A percentile compares a stretch with the other conserved stretches of the same genome.
phyloP scores from a whole-genome alignment of 1,284 basidiomycete genomes.

The Ceratobasidium sp. region DNA sequence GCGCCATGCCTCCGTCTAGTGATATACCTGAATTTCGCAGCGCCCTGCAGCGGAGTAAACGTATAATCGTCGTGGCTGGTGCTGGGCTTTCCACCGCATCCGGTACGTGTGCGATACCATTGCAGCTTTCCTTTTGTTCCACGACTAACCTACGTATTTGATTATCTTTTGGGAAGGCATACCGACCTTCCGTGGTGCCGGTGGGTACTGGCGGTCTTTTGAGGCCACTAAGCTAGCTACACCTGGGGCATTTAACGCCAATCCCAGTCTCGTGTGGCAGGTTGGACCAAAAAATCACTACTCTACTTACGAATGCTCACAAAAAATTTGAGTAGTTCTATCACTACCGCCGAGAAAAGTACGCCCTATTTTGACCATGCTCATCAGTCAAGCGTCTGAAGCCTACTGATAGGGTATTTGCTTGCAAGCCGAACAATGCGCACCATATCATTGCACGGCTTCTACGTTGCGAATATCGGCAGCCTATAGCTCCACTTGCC shows the following conservation, averaged over 20 bases:
- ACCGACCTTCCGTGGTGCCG: conserved; percentile 69
- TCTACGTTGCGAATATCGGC: conserved; percentile 55
- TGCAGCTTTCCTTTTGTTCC: background rate
- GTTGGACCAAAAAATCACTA: background rate
- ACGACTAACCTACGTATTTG: background rate
- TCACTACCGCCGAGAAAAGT: conserved; percentile 67
- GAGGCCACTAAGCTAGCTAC: conserved; percentile 68
- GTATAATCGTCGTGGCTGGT: conserved; percentile 66
- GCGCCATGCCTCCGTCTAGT: conserved; percentile 10
- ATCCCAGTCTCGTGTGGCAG: conserved; percentile 68
- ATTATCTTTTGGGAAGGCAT: conserved; percentile 59
- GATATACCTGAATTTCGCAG: conserved; percentile 12
- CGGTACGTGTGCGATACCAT: conserved; percentile 54
- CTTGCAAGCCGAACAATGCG: conserved; percentile 66
- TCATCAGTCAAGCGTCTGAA: background rate
- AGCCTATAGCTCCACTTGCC: conserved; percentile 56
- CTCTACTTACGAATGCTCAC: background rate
- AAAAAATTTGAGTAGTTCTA: conserved; percentile 59
- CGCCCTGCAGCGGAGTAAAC: conserved; percentile 52
- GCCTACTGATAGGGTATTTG: conserved; percentile 58
- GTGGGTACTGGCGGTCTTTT: conserved; percentile 69
- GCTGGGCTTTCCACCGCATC: conserved; percentile 70
- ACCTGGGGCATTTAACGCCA: conserved; percentile 64
- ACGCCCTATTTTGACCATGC: conserved; percentile 36
- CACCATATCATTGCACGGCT: conserved; percentile 65